These are phyloP conservation scores for Truncatella angustata DNA, from an alignment of 2,329 filamentous ascomycete genomes.

Conservation along the genomic window DNA sequence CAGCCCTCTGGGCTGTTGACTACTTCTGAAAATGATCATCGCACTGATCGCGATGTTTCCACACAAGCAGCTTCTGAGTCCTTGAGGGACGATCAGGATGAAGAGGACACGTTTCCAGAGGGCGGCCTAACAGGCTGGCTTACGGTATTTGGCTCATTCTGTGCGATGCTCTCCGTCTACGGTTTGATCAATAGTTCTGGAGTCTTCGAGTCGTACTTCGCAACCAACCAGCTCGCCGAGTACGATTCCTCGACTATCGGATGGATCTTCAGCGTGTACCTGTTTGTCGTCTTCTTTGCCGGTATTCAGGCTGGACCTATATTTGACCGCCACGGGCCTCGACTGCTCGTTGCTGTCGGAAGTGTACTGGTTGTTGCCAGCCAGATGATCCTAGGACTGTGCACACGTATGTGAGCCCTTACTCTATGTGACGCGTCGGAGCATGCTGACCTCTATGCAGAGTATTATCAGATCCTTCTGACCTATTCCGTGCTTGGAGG, in stretches of 20 bases:
- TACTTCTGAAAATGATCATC: constrained; percentile 2
- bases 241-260: constrained; percentile 68
- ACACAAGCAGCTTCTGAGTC: not conserved
- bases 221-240: constrained; percentile 66
- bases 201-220: constrained; percentile 75
- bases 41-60: not conserved
- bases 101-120: constrained; percentile 61
- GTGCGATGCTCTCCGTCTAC: constrained; percentile 66
- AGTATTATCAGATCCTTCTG: constrained; percentile 13
- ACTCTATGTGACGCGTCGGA: not conserved
- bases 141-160: constrained; percentile 75
- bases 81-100: constrained; percentile 5
- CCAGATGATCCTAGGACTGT: constrained; percentile 12
- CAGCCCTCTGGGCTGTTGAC: constrained; percentile 9
- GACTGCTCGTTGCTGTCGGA: constrained; percentile 1
- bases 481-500: constrained; percentile 12
- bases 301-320: constrained; percentile 70
- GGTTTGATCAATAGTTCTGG: constrained; percentile 75
- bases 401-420: constrained; percentile 2
- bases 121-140: constrained; percentile 71
- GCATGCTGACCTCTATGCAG: constrained; percentile 1
- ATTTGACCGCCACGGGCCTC: constrained; percentile 5
- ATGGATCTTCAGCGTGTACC: constrained; percentile 85
- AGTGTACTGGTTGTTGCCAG: constrained; percentile 10
- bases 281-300: constrained; percentile 79